Base-by-base conservation (phyloP, 2,329 filamentous ascomycete genomes). In the Pseudopithomyces maydicus region DNA sequence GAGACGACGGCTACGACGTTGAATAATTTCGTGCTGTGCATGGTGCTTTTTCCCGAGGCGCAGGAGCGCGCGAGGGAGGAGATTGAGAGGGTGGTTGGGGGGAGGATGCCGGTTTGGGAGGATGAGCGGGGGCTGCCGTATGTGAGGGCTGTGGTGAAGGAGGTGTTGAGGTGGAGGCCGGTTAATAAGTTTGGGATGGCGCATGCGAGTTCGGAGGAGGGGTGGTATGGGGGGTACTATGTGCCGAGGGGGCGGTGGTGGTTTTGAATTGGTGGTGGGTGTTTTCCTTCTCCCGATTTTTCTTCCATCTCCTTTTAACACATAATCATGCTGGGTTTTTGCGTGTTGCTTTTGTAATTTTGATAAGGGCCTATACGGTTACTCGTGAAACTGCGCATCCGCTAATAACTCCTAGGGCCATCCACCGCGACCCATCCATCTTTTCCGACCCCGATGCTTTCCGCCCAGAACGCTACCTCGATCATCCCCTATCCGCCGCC, bases 141-240 rank as follows among this genome's bases (percentile, higher is more conserved):
- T 50, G 61, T 87, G 10, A 48, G 70, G 41, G 62, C 62, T 36
- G 26, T 71, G 45, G 69, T 73, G 14, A 73, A 73, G 39, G 71
- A 73, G 47, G 63, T 70, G 1, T 17, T 74, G 26, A 58, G 72
- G 20, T 74, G 71, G 71, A 52, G 67, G 33, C 69, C 69, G 5
- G 65, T 70, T 1, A 70, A 71, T 33, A 73, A 71, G 17, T 67
- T 72, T 48, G 70, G 70, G 0, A 74, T 74, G 68, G 64, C 70
- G 14, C 73, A 75, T 61, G 72, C 72, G 10, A 69, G 65, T 1
- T 64, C 61, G 32, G 65, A 72, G 33, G 71, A 74, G 55, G 72
- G 74, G 48, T 73, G 66, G 67, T 74, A 74, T 47, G 64, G 69
- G 65, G 82, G 74, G 1, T 70, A 71, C 45, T 73, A 73, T 48